Evolutionary conservation across 1,284 basidiomycete species (phyloP), one percentile per base, ranked within the genome.

Genomic region (Ceratobasidium sp.): DNA sequence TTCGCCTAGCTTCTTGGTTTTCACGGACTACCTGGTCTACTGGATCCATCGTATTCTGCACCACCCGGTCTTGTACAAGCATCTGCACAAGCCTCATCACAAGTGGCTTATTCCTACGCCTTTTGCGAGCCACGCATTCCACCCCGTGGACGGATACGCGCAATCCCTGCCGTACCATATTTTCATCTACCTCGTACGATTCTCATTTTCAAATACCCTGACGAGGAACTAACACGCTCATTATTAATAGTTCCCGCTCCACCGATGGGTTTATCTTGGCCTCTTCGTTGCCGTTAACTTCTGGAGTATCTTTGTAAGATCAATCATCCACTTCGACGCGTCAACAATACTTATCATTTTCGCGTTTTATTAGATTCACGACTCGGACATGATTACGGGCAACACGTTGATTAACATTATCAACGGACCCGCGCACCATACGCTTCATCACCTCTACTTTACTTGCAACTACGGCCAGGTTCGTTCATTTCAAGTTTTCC

Each of bases 311-410:
- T 87, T 97, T 77, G 93, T 94, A 80, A 50, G 84, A 78, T 75
- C 27, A 24, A 57, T 31, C 51, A 48, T 7, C 29, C 64, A 65
- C n/a, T 45, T 45, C 56, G 41, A 14, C 74, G 27, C 48, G 27
- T 48, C 56, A 50, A 17, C 9, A 17, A 36, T 54, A 51, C 51
- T 62, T 27, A n/a, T 57, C 27, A 24, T 78, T 22, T 60, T 71
- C 29, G 8, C 9, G 9, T 27, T 45, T 14, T 41, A 29, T 15
- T 77, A 94, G 93, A 99, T 99, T 79, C 97, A 99, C 83, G 97
- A 99, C 83, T 97, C 95, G n/a, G 98, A 99, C 85, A 99, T 99
- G 96, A 91, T 99, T 82, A 94, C 94, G 59, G 96, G 93, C n/a
- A 93, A 95, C 81, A 86, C 91, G 7, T 87, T 98, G 1, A 97